These are phyloP conservation scores for Zopfia rhizophila DNA, from an alignment of 2,329 filamentous ascomycete genomes.

Conservation along the genomic window DNA sequence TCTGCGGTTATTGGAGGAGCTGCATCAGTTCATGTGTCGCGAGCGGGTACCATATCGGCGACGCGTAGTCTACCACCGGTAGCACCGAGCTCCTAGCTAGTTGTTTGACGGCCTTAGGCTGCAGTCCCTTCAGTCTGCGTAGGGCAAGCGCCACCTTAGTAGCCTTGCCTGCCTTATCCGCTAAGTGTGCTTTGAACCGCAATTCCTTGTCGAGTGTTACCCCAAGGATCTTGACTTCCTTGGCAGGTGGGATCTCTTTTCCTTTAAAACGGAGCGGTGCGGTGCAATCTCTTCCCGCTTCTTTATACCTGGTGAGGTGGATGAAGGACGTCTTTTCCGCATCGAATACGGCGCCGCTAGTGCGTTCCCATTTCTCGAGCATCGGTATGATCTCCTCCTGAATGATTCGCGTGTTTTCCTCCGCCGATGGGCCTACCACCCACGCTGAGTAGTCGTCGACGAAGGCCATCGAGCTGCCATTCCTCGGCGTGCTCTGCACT, in stretches of 20 bases:
- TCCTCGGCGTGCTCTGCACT: constrained; percentile 23
- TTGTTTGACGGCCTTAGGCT: too few species aligned
- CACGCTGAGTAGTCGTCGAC: constrained; percentile 40
- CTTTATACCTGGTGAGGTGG: constrained; percentile 42
- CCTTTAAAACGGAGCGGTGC: constrained; percentile 18
- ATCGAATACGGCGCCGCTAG: constrained; percentile 46
- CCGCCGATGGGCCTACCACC: constrained; percentile 25
- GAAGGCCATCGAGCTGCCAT: constrained; percentile 33
- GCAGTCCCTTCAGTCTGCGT: too few species aligned
- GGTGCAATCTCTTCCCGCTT: constrained; percentile 15
- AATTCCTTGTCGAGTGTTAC: constrained; percentile 27
- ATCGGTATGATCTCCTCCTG: constrained; percentile 24
- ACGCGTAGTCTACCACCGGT: constrained; percentile 1
- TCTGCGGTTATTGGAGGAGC: too few species aligned
- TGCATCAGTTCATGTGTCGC: too few species aligned
- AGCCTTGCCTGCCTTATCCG: constrained; percentile 22
- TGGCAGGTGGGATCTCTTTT: constrained; percentile 17
- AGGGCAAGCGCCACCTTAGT: constrained; percentile 14
- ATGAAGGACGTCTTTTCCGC: constrained; percentile 48
- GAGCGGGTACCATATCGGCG: not conserved
- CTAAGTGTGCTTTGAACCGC: constrained; percentile 23
- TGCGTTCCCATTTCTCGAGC: constrained; percentile 36
- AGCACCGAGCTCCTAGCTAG: not conserved
- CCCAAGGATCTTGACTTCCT: constrained; percentile 26
- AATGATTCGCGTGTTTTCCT: constrained; percentile 25